Base-by-base conservation (phyloP, 2,329 filamentous ascomycete species). In the Phaeosphaeriaceae sp. region DNA sequence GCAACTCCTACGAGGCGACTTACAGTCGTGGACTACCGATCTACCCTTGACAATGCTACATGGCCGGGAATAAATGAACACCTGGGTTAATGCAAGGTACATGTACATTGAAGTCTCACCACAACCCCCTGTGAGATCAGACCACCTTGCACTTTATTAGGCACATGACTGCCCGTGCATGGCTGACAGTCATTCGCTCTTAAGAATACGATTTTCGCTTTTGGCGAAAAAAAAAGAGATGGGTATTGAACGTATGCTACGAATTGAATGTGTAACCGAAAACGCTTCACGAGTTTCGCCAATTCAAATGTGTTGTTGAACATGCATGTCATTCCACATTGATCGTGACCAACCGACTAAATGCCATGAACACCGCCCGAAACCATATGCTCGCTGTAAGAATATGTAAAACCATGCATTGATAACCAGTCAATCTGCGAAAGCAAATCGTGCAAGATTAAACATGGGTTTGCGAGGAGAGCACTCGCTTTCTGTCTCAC, bases 381-480 rank as follows among this genome's bases (percentile, higher is more conserved):
- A 50, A 40, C 23, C 43, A 45, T 41, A 36, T 23, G 21, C 34
- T 46, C 37, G 34, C 37, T 26, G 26, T 51, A 58, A 29, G 44
- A 47, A 48, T 50, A 50, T 37, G 21, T 33, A 34, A 41, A 42
- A 37, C 42, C 16, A 47, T 40, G 23, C 38, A 44, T 43, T 13
- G 42, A 9, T 45, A 47, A 43, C 20, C 32, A 35, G 62, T 47
- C 29, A 71, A 16, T 64, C 65, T 6, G 52, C 36, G 52, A 71
- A 73, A 21, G 70, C 72, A 57, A 77, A 79, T 33, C 69, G 63
- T 41, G 67, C 66, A 21, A 78, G 64, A 54, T 73, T 70, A 16
- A 78, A 60, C 50, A 67, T 50, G 2, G 67, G 66, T 43, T 69
- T 71, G 33, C 63, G 62, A 15, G 64, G 67, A 6, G 73, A 71